Evolutionary conservation across 495 filamentous ascomycete genomes (phyloP), one percentile per base, ranked within the genome.

Genomic region (Pyrenula massariospora): DNA sequence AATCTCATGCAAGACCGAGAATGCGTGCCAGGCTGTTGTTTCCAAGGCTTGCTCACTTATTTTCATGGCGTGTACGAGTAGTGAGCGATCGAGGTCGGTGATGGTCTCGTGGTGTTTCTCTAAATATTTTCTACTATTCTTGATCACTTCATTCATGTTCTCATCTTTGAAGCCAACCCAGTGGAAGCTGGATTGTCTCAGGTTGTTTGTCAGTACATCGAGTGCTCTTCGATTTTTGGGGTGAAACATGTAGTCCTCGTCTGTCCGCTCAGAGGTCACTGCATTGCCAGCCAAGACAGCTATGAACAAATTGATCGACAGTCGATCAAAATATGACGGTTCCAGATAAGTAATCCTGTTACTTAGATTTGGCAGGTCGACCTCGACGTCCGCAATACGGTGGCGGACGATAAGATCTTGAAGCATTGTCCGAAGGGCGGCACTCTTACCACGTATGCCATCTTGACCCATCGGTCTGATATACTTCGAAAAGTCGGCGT

Each of bases 211-310:
- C 0, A 92, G 73, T 24, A 80, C 70, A 50, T 79, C 70, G 0
- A 96, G 72, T 53, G 76, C 70, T 48, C 79, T 83, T 22, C 78
- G 68, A 62, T 89, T 91, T 5, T 77, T 79, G 0, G 81, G 76
- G 55, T 95, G 84, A 61, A 95, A 96, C 63, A 97, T 85, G 62
- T 95, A 97, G 63, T 97, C 92, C 25, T 76, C 73, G 61, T 90
- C 92, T 3, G 76, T 77, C 12, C 90, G 75, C 60, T 96, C 87
- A 2, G 89, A 94, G n/a, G 91, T 91, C 5, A 97, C 83, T 1
- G 90, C 83, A 65, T 97, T 97, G 54, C 88, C 82, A 12, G 86
- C 83, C 24, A 96, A 77, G 62, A 84, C 81, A 59, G 89, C 83
- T 1, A 87, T 79, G 63, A 97, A 95, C 1, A 93, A 70, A 62